Percentiles rank a stretch among this genome's conserved stretches.
Conservation (phyloP, 2,329 filamentous ascomycete genomes). For the Trichoderma semiorbis region DNA sequence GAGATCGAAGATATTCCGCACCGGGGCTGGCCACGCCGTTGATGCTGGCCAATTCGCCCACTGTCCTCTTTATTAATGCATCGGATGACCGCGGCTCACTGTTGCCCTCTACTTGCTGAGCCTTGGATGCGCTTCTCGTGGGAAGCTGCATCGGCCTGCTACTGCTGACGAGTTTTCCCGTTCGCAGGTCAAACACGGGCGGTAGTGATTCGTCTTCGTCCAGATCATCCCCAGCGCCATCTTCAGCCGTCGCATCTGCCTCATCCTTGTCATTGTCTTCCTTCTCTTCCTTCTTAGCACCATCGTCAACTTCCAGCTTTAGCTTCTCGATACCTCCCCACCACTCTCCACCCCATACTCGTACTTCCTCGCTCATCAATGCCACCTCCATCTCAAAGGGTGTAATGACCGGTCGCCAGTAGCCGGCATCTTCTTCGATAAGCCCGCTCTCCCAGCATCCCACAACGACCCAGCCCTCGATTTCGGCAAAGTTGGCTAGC, state of each 20-base stretch:
- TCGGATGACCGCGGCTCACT: slow-evolving; percentile 16
- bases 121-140: slow-evolving; percentile 22
- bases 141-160: slow-evolving; percentile 68
- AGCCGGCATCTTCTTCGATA: slow-evolving; percentile 76
- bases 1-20: slow-evolving; percentile 77
- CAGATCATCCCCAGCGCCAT: slow-evolving; percentile 42
- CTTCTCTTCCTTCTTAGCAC: slow-evolving; percentile 17
- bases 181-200: slow-evolving; percentile 89
- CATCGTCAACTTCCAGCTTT: slow-evolving; percentile 36
- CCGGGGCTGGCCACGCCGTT: slow-evolving; percentile 88
- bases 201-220: slow-evolving; percentile 71
- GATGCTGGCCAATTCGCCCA: slow-evolving; percentile 71
- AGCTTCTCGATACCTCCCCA: slow-evolving; percentile 78
- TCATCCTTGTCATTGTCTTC: slow-evolving; percentile 21
- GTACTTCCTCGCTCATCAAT: slow-evolving; percentile 67
- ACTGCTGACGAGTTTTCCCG: slow-evolving; percentile 75
- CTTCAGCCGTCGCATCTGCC: slow-evolving; percentile 24
- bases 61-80: slow-evolving; percentile 55
- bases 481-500: slow-evolving; percentile 91
- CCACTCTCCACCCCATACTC: slow-evolving; percentile 87
- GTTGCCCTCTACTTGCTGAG: slow-evolving; percentile 20
- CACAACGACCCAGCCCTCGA: slow-evolving; percentile 95
- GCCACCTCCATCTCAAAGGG: slow-evolving; percentile 86
- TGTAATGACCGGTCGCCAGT: slow-evolving; percentile 88
- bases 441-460: slow-evolving; percentile 97